Evolutionary conservation across 2,329 filamentous ascomycete genomes (phyloP).

Genomic region (Curvularia sp.): DNA sequence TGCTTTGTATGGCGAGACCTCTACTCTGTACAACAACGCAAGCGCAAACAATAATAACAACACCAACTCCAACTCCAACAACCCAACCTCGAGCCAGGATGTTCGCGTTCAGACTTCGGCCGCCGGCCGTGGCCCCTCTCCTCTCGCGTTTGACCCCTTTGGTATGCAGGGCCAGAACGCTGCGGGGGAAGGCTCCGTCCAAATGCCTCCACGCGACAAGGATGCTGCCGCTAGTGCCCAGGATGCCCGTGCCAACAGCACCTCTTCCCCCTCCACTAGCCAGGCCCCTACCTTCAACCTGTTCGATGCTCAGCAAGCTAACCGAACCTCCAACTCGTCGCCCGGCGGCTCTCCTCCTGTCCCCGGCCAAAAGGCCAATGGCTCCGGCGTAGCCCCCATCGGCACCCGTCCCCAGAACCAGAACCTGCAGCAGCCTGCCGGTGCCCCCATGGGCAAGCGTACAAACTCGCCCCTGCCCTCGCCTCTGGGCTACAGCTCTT

Average conservation of each 20-base stretch:
- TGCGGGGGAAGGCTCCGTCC: conserved; percentile 60
- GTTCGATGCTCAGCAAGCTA: conserved; percentile 68
- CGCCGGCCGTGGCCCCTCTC: conserved; percentile 74
- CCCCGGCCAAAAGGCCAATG: conserved; percentile 64
- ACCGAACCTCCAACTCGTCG: conserved; percentile 84
- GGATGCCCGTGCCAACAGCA: conserved; percentile 79
- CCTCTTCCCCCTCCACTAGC: conserved; percentile 79
- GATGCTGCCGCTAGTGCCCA: conserved; percentile 58
- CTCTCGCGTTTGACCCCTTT: conserved; percentile 78
- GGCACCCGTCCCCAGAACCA: conserved; percentile 78
- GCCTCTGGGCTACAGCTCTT: conserved; percentile 72
- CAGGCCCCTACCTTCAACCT: conserved; percentile 58
- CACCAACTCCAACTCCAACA: conserved; percentile 54
- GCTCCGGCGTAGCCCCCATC: conserved; percentile 82
- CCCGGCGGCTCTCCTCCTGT: conserved; percentile 82
- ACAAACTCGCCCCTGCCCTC: conserved; percentile 91
- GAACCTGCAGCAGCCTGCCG: conserved; percentile 62
- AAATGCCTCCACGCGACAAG: conserved; percentile 59
- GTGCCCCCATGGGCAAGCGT: conserved; percentile 74
- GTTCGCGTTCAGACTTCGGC: conserved; percentile 66
- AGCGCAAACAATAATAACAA: conserved; percentile 61
- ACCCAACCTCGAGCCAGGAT: conserved; percentile 70
- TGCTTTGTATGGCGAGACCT: conserved; percentile 83
- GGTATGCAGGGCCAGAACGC: conserved; percentile 59
- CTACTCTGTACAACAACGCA: conserved; percentile 72